Evolutionary conservation across 768 basidiomycete species (phyloP).

Genomic region (Panaeolus cyanescens): DNA sequence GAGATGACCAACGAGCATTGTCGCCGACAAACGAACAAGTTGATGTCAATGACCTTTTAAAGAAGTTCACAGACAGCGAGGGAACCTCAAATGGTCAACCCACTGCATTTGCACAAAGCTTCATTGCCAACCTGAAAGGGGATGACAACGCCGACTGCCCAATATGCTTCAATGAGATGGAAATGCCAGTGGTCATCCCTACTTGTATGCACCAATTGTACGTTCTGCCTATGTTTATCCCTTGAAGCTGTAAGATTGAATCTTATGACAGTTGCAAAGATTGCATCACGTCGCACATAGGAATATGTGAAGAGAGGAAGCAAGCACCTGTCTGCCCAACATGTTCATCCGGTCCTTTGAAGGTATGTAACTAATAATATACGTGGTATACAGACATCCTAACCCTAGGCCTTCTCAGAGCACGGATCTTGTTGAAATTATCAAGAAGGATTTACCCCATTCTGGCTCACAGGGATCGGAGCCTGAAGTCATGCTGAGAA

Average conservation of each 20-base stretch:
- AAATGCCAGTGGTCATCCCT: conserved; percentile 69
- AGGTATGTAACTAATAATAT: conserved; percentile 34
- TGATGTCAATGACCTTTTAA: conserved; percentile 62
- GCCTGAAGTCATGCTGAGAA: conserved; percentile 58
- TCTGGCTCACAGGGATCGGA: conserved; percentile 35
- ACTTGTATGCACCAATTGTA: conserved; percentile 79
- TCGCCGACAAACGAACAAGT: conserved; percentile 43
- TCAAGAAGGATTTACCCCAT: conserved; percentile 33
- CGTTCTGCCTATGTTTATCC: conserved; percentile 17
- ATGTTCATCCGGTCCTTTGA: conserved; percentile 71
- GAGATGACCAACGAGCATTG: conserved; percentile 41
- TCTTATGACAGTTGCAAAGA: conserved; percentile 69
- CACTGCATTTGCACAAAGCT: conserved; percentile 60
- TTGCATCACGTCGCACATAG: conserved; percentile 78
- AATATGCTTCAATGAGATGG: conserved; percentile 80
- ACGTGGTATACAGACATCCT: neutral
- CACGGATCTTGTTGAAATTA: conserved; percentile 63
- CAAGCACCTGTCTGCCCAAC: conserved; percentile 80
- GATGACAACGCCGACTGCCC: conserved; percentile 66
- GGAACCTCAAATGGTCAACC: conserved; percentile 29
- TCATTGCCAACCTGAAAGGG: conserved; percentile 65
- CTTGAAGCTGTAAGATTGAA: neutral
- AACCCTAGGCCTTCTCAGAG: conserved; percentile 36
- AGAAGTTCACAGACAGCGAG: conserved; percentile 46
- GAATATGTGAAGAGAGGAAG: conserved; percentile 65